A percentile compares a stretch with the other conserved stretches of the same genome.
phyloP scores from a whole-genome alignment of 768 basidiomycete genomes.

The Dictyophora rubrovolvata region DNA sequence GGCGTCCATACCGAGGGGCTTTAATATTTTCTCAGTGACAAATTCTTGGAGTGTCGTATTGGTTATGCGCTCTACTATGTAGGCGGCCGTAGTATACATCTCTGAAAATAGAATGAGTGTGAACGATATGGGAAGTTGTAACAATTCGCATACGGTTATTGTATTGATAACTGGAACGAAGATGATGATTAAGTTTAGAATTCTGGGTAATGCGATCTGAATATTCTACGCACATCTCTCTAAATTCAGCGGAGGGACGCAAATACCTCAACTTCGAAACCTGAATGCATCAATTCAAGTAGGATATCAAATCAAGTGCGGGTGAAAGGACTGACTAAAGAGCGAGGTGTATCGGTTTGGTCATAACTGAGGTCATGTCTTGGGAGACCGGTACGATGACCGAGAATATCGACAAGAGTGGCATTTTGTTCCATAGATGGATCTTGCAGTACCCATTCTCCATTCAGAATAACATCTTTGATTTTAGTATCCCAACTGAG shows the following conservation, averaged over 20 bases:
- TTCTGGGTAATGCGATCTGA: constrained; percentile 13
- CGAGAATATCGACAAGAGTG: constrained; percentile 27
- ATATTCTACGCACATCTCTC: constrained; percentile 29
- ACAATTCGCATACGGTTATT: background rate
- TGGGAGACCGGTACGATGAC: constrained; percentile 32
- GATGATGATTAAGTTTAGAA: background rate
- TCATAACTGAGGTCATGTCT: constrained; percentile 27
- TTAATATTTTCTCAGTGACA: constrained; percentile 31
- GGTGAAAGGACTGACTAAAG: constrained; percentile 12
- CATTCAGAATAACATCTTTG: constrained; percentile 26
- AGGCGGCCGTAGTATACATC: constrained; percentile 29
- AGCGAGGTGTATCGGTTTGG: constrained; percentile 19
- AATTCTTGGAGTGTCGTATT: constrained; percentile 28
- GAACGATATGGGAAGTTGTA: background rate
- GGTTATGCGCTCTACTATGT: constrained; percentile 26
- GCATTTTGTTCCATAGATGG: constrained; percentile 29
- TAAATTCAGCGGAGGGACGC: constrained; percentile 24
- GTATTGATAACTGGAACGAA: background rate
- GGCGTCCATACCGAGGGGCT: constrained; percentile 29
- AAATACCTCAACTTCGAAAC: constrained; percentile 18
- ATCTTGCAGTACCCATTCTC: constrained; percentile 33
- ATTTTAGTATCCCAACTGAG: constrained; percentile 30
- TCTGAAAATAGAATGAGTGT: constrained; percentile 10
- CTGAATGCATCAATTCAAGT: background rate
- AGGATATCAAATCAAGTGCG: background rate